Evolutionary conservation across 352 stramenopile genomes (phyloP).

Genomic region (Phytophthora fragariae): DNA sequence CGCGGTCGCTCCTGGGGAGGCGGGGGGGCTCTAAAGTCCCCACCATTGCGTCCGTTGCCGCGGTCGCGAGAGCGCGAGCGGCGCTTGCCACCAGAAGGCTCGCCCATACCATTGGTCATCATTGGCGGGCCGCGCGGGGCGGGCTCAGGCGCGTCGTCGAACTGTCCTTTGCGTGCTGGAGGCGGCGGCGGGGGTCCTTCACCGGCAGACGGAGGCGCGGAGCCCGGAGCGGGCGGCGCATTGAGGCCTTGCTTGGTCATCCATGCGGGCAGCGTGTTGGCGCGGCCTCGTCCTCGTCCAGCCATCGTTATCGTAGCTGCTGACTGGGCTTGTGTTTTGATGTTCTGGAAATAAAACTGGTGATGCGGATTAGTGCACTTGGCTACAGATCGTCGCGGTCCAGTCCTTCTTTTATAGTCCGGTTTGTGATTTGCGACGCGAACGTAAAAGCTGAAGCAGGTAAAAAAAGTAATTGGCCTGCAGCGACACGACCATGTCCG

Average conservation of each 20-base stretch:
- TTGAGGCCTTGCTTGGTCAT: constrained; percentile 74
- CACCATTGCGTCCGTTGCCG: constrained; percentile 18
- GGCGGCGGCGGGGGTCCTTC: constrained; percentile 26
- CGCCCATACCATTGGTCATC: constrained; percentile 25
- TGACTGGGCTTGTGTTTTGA: neutral
- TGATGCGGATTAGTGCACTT: constrained; percentile 16
- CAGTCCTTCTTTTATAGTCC: constrained; percentile 24
- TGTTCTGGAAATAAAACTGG: neutral
- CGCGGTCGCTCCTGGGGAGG: constrained; percentile 32
- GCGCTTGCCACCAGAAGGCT: constrained; percentile 27
- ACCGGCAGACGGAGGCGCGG: constrained; percentile 19
- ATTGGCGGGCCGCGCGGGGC: constrained; percentile 15
- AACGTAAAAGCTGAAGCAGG: neutral
- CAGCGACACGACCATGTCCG: constrained; percentile 73
- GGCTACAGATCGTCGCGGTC: constrained; percentile 21
- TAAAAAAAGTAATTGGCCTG: neutral
- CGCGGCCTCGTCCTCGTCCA: constrained; percentile 77
- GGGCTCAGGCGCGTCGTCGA: constrained; percentile 64
- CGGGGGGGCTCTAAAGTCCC: constrained; percentile 17
- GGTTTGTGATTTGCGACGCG: neutral
- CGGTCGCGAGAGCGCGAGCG: constrained; percentile 36
- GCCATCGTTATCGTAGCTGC: constrained; percentile 51
- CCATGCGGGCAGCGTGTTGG: constrained; percentile 82
- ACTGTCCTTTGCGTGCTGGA: constrained; percentile 59
- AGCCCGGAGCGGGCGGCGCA: constrained; percentile 17